Conservation (phyloP, 345 rosid genomes). For the Populus pruinosa region DNA sequence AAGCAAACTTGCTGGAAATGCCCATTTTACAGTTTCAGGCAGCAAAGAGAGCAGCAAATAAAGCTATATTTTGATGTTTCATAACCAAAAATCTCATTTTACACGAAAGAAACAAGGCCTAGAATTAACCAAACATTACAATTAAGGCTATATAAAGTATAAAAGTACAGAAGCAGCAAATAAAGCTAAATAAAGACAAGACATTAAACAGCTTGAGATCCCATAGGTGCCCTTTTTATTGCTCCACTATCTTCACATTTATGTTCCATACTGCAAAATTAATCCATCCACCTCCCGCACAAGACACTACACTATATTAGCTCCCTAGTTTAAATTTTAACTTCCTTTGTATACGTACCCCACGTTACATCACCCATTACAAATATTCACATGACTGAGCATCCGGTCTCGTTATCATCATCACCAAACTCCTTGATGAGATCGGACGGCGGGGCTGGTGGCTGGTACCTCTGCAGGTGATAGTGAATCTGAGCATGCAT, state of each 20-base stretch:
- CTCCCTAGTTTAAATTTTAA: background rate
- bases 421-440: conserved; percentile 18
- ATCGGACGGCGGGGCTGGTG: conserved; percentile 31
- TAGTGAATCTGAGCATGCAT: conserved; percentile 19
- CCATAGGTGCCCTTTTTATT: background rate
- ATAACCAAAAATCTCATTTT: conserved; percentile 1
- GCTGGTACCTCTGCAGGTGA: conserved; percentile 17
- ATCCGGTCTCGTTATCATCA: conserved; percentile 23
- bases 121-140: conserved; percentile 4
- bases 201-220: conserved; percentile 1
- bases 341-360: background rate
- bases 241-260: background rate
- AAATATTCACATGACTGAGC: conserved; percentile 48
- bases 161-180: background rate
- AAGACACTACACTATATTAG: background rate
- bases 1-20: background rate
- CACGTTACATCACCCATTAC: background rate
- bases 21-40: too few species aligned
- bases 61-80: background rate
- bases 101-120: conserved; percentile 3
- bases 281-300: background rate
- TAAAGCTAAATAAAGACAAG: conserved; percentile 1
- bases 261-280: conserved; percentile 5
- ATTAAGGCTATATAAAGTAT: background rate
- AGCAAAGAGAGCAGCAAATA: background rate